A percentile compares a stretch with the other conserved stretches of the same genome.
Conservation (phyloP, 768 basidiomycete genomes). For the Coprinopsis sp. region DNA sequence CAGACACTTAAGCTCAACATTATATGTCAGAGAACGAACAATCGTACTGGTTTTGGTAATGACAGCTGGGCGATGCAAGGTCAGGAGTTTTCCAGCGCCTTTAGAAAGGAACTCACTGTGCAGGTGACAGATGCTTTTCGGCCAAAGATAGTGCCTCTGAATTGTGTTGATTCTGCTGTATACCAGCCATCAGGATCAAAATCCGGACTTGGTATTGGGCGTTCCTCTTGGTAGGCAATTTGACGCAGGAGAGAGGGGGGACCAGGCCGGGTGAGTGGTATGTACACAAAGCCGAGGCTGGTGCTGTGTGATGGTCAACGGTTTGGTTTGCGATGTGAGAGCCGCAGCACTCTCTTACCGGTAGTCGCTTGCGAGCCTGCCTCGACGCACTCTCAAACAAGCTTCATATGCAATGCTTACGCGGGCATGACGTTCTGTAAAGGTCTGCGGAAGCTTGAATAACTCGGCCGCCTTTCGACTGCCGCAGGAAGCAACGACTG, state of each 20-base stretch:
- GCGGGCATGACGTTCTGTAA: slow-evolving; percentile 32
- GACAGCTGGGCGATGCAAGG: slow-evolving; percentile 24
- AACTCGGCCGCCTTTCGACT: slow-evolving; percentile 17
- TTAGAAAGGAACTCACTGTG: slow-evolving; percentile 24
- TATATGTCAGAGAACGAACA: background rate
- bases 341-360: slow-evolving; percentile 20
- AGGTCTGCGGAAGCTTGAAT: slow-evolving; percentile 34
- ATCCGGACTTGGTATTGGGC: slow-evolving; percentile 31
- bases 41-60: slow-evolving; percentile 36
- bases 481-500: slow-evolving; percentile 21
- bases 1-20: slow-evolving; percentile 1
- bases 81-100: slow-evolving; percentile 1
- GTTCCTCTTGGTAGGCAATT: slow-evolving; percentile 31
- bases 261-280: slow-evolving; percentile 28
- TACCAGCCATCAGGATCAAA: slow-evolving; percentile 39
- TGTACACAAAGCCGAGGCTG: slow-evolving; percentile 21
- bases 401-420: slow-evolving; percentile 35
- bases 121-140: slow-evolving; percentile 28
- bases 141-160: slow-evolving; percentile 27
- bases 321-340: slow-evolving; percentile 12
- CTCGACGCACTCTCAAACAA: slow-evolving; percentile 25
- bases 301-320: background rate
- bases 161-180: slow-evolving; percentile 18
- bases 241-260: slow-evolving; percentile 29
- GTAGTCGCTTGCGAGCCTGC: slow-evolving; percentile 30